Conservation (phyloP, 352 stramenopile species). For the Thalassiosira exigua region DNA sequence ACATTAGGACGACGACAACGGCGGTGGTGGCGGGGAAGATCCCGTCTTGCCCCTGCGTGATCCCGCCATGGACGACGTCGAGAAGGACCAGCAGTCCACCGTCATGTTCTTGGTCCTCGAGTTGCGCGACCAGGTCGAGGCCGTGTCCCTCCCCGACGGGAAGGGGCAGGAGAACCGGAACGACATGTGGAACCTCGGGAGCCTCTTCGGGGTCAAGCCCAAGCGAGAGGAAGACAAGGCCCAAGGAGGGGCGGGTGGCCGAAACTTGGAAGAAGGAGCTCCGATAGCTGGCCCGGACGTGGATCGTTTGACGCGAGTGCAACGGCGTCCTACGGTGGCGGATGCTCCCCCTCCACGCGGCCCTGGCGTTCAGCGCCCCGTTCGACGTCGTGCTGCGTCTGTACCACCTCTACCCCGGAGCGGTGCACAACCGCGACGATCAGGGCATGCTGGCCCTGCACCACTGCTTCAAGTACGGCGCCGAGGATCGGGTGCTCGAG, state of each 20-base stretch:
- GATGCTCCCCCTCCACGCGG: conserved; percentile 79
- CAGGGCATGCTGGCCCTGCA: conserved; percentile 83
- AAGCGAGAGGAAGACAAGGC: conserved; percentile 27
- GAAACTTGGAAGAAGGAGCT: conserved; percentile 58
- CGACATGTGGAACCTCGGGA: conserved; percentile 38
- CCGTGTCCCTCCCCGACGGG: conserved; percentile 48
- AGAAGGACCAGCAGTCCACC: conserved; percentile 62
- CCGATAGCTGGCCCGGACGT: conserved; percentile 45
- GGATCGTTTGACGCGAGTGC: conserved; percentile 40
- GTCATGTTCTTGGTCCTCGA: conserved; percentile 71
- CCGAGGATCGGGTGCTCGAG: conserved; percentile 55
- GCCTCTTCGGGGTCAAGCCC: conserved; percentile 16
- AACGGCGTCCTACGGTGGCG: conserved; percentile 71
- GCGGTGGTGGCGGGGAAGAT: no score
- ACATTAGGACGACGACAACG: conserved; percentile 4
- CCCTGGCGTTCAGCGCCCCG: conserved; percentile 82
- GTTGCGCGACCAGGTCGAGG: conserved; percentile 66
- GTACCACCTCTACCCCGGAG: conserved; percentile 62
- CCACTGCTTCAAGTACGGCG: conserved; percentile 74
- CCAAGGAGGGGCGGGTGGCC: conserved; percentile 26
- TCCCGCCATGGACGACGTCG: conserved; percentile 48
- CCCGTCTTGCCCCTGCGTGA: conserved; percentile 46
- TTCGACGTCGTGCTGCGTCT: conserved; percentile 65
- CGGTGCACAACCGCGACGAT: conserved; percentile 72
- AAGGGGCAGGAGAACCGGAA: conserved; percentile 34